Conservation (phyloP, 1,284 basidiomycete genomes). For the Ustilago lituana region DNA sequence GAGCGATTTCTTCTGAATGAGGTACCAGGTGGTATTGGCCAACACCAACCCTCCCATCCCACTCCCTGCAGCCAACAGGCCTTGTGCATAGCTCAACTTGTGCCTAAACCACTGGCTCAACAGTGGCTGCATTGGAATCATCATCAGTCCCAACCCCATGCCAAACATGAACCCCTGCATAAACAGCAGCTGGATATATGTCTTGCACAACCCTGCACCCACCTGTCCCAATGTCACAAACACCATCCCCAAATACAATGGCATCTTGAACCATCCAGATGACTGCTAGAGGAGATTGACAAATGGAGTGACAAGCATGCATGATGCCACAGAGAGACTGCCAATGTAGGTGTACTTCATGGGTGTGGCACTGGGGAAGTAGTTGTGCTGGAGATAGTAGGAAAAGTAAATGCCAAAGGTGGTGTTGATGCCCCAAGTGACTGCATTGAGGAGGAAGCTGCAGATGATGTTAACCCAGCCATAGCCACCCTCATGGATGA, state of each 20-base stretch:
- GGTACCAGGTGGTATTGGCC: constrained; percentile 38
- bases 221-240: constrained; percentile 46
- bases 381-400: constrained; percentile 68
- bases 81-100: constrained; percentile 33
- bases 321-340: constrained; percentile 67
- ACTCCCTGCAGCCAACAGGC: constrained; percentile 27
- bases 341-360: constrained; percentile 69
- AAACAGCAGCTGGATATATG: constrained; percentile 52
- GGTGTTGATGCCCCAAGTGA: constrained; percentile 68
- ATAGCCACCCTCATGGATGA: constrained; percentile 69
- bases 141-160: constrained; percentile 49
- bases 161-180: constrained; percentile 56
- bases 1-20: constrained; percentile 46
- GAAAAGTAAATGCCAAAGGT: constrained; percentile 70
- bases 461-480: constrained; percentile 69
- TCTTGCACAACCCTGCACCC: constrained; percentile 37
- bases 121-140: constrained; percentile 49
- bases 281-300: constrained; percentile 66
- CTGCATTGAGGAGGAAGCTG: constrained; percentile 64
- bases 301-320: constrained; percentile 67
- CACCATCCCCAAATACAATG: constrained; percentile 64
- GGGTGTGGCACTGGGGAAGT: constrained; percentile 67
- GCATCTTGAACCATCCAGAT: constrained; percentile 63
- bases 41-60: constrained; percentile 34
- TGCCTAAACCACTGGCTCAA: constrained; percentile 41